phyloP scores from a whole-genome alignment of 1,284 basidiomycete genomes.

The Ganoderma lingzhi region DNA sequence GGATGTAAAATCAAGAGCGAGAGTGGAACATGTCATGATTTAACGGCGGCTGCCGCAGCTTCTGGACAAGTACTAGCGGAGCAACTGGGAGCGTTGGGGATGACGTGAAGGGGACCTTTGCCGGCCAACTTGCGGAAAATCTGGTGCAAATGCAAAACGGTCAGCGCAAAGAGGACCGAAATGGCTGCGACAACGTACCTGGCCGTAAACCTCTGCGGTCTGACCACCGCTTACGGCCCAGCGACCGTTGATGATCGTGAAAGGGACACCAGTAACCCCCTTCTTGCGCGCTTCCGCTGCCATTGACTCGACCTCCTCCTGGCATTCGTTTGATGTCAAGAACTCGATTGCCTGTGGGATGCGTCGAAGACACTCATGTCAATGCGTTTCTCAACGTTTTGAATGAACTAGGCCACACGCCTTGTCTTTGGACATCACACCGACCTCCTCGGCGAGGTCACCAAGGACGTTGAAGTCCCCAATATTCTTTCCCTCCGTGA shows the following conservation, averaged over 20 bases:
- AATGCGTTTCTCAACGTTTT: neutral
- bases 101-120: slow-evolving; percentile 28
- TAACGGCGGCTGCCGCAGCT: slow-evolving; percentile 17
- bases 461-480: slow-evolving; percentile 65
- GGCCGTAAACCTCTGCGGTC: slow-evolving; percentile 72
- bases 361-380: neutral
- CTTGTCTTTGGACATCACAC: slow-evolving; percentile 69
- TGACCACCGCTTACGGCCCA: slow-evolving; percentile 84
- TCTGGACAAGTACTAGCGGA: slow-evolving; percentile 15
- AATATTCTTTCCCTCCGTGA: slow-evolving; percentile 73
- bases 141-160: slow-evolving; percentile 22
- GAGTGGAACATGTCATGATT: slow-evolving; percentile 19
- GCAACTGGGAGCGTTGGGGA: slow-evolving; percentile 31
- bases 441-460: slow-evolving; percentile 63
- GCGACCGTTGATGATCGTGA: slow-evolving; percentile 80
- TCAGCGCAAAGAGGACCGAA: slow-evolving; percentile 15
- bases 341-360: slow-evolving; percentile 56
- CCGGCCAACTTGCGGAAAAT: slow-evolving; percentile 48
- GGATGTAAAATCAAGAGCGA: neutral
- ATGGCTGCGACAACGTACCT: slow-evolving; percentile 52
- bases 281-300: slow-evolving; percentile 70
- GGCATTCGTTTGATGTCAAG: slow-evolving; percentile 71
- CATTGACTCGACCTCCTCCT: slow-evolving; percentile 74
- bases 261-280: slow-evolving; percentile 83
- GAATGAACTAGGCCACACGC: slow-evolving; percentile 44